Conservation (phyloP, 1,284 basidiomycete genomes). For the Leccinum fuscescens region DNA sequence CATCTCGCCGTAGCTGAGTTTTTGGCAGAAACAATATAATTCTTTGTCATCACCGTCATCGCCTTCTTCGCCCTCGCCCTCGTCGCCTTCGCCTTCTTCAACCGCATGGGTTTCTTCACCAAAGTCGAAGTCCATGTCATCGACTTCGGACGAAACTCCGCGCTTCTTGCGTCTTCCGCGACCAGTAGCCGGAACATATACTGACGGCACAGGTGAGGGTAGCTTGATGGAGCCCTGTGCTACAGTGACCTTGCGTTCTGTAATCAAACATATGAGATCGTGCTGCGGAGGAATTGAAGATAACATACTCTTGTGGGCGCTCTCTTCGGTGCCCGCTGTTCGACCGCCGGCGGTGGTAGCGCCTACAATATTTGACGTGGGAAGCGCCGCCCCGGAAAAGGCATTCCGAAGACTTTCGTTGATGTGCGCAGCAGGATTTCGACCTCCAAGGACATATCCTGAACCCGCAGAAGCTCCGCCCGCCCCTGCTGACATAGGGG, state of each 20-base stretch:
- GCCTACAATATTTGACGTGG: constrained; percentile 13
- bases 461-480: constrained; percentile 21
- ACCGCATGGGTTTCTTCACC: constrained; percentile 34
- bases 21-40: constrained; percentile 66
- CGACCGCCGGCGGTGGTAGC: constrained; percentile 12
- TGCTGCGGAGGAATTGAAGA: neutral
- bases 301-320: constrained; percentile 32
- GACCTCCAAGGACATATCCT: constrained; percentile 33
- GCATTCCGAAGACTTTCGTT: constrained; percentile 48
- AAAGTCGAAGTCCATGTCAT: constrained; percentile 36
- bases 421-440: constrained; percentile 46
- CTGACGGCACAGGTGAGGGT: constrained; percentile 38
- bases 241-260: constrained; percentile 33
- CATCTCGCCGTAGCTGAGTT: constrained; percentile 70
- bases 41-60: constrained; percentile 53
- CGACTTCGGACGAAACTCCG: constrained; percentile 35
- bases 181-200: constrained; percentile 26
- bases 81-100: constrained; percentile 45
- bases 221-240: constrained; percentile 36
- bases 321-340: constrained; percentile 25
- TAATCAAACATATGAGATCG: constrained; percentile 4
- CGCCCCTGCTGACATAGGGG: constrained; percentile 20
- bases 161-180: constrained; percentile 42
- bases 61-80: constrained; percentile 47
- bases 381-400: constrained; percentile 34